These are phyloP conservation scores for Bipolaris oryzae DNA, from an alignment of 2,329 filamentous ascomycete genomes.

Conservation along the genomic window DNA sequence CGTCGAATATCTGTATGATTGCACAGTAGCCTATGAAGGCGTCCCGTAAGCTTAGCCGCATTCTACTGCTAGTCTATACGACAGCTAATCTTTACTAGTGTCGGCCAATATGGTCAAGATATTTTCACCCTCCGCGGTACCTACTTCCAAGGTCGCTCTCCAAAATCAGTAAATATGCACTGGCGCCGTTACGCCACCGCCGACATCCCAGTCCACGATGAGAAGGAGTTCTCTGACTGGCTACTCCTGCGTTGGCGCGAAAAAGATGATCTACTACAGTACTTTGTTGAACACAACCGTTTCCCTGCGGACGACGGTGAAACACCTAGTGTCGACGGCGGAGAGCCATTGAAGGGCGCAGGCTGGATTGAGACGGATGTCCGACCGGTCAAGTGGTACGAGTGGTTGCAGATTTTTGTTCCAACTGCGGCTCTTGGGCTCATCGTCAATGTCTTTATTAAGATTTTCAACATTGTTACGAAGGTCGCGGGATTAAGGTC, in stretches of 20 bases:
- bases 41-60: conserved; percentile 71
- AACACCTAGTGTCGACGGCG: conserved; percentile 25
- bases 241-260: conserved; percentile 83
- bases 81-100: conserved; percentile 30
- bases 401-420: conserved; percentile 54
- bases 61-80: neutral
- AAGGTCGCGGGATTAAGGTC: conserved; percentile 17
- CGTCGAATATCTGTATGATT: conserved; percentile 86
- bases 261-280: conserved; percentile 85
- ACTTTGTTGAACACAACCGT: conserved; percentile 73
- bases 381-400: conserved; percentile 44
- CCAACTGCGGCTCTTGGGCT: conserved; percentile 47
- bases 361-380: conserved; percentile 57
- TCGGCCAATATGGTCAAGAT: conserved; percentile 76
- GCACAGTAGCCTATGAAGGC: conserved; percentile 94
- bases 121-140: conserved; percentile 84
- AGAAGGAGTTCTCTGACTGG: conserved; percentile 79
- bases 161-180: conserved; percentile 94
- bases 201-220: conserved; percentile 78
- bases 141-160: conserved; percentile 86
- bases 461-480: conserved; percentile 32
- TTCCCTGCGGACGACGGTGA: conserved; percentile 70
- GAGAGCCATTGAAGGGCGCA: conserved; percentile 40
- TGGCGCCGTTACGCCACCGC: conserved; percentile 85
- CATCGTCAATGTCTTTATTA: conserved; percentile 42